Conservation (phyloP, 1,139 yeast species). For the Diutina neorugosa region DNA sequence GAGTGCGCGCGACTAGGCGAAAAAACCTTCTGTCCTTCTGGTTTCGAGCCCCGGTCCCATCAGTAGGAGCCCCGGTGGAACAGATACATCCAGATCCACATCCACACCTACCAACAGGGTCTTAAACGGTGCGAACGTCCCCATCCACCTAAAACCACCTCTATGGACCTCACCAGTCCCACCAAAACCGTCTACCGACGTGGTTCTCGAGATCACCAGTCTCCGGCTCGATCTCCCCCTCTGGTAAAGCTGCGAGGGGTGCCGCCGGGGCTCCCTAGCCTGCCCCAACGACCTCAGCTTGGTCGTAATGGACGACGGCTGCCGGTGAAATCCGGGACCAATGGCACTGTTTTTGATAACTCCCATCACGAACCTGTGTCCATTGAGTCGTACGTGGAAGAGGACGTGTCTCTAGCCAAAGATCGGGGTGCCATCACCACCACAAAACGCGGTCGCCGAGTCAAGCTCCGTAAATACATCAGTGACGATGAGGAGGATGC, state of each 20-base stretch:
- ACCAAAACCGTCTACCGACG: neutral
- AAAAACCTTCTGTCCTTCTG: neutral
- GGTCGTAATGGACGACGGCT: neutral
- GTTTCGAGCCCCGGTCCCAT: constrained; percentile 1
- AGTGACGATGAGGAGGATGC: constrained; percentile 1
- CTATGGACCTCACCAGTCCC: neutral
- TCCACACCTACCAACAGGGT: too few species aligned
- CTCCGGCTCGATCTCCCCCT: neutral
- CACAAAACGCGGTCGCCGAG: constrained; percentile 5
- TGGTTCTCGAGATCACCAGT: neutral
- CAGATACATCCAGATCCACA: too few species aligned
- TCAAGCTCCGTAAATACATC: neutral
- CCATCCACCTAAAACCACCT: too few species aligned
- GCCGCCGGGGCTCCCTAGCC: neutral
- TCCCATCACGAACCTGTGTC: too few species aligned
- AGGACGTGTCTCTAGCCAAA: neutral
- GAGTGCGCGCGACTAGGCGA: too few species aligned
- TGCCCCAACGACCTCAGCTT: neutral
- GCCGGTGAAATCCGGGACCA: neutral
- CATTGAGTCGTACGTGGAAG: neutral
- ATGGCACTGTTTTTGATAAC: neutral
- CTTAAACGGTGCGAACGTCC: too few species aligned
- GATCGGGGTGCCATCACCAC: neutral
- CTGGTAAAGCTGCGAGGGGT: neutral
- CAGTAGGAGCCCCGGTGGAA: too few species aligned